phyloP scores from a whole-genome alignment of 2,329 filamentous ascomycete species.

The Teratosphaeria zuluensis region DNA sequence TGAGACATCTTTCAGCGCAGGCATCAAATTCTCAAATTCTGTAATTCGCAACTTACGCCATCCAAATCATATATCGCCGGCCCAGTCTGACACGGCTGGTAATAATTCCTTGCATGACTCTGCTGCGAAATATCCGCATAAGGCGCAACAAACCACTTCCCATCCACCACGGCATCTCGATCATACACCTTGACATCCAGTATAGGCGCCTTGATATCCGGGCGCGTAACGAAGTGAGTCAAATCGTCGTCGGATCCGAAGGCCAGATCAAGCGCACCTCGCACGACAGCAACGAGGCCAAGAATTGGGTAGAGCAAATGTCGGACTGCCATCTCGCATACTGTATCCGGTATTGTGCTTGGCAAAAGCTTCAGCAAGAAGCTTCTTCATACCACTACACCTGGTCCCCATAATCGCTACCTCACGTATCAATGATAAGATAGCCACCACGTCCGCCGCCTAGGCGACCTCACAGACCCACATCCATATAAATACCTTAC shows the following conservation, averaged over 20 bases:
- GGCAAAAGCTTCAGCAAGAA: background rate
- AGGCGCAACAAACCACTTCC: constrained; percentile 2
- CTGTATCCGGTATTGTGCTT: background rate
- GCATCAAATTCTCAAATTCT: background rate
- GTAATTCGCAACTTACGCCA: background rate
- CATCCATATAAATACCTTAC: too few species aligned
- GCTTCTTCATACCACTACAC: background rate
- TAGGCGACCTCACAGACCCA: too few species aligned
- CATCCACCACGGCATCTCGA: background rate
- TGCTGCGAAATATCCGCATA: background rate
- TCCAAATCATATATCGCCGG: background rate
- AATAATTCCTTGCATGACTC: background rate
- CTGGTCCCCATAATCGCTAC: background rate
- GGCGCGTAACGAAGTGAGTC: background rate
- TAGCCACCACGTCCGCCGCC: too few species aligned
- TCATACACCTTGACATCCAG: background rate
- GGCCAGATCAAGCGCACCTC: background rate
- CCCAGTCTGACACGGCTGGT: constrained; percentile 1
- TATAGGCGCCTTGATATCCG: background rate
- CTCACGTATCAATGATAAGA: background rate
- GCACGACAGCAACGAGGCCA: background rate
- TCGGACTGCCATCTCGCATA: background rate
- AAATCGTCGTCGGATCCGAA: background rate
- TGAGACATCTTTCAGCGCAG: background rate
- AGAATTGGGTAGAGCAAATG: background rate